Conservation (phyloP, 345 rosid genomes). For the Citrus hindsii region DNA sequence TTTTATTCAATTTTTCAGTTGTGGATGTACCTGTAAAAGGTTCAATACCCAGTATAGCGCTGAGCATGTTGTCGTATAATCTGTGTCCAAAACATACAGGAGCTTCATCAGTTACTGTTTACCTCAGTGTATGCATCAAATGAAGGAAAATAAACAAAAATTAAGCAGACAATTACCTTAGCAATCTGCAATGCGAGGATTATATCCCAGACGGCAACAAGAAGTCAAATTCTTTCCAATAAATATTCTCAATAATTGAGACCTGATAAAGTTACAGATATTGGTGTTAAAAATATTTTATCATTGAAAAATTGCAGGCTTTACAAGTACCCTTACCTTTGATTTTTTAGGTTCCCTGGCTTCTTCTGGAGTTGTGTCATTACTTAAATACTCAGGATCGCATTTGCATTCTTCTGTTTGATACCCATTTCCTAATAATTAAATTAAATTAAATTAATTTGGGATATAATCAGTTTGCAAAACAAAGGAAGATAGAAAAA, state of each 20-base stretch:
- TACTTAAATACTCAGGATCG: constrained; percentile 14
- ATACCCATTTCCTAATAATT: constrained; percentile 14
- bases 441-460: neutral
- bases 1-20: neutral
- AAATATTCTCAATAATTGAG: constrained; percentile 33
- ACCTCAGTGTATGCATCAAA: neutral
- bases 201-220: constrained; percentile 35
- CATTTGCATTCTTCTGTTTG: constrained; percentile 20
- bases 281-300: neutral
- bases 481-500: neutral
- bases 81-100: constrained; percentile 16
- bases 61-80: constrained; percentile 36
- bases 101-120: constrained; percentile 7
- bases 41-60: constrained; percentile 35
- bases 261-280: constrained; percentile 28
- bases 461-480: neutral
- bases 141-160: neutral
- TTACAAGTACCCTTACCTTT: constrained; percentile 14
- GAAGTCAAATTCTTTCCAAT: constrained; percentile 44
- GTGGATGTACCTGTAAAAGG: constrained; percentile 30
- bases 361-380: neutral
- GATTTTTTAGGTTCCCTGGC: constrained; percentile 8
- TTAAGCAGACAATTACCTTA: constrained; percentile 32
- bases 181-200: constrained; percentile 43
- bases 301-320: neutral